Evolutionary conservation across 768 basidiomycete genomes (phyloP).

Genomic region (Russula emetica): DNA sequence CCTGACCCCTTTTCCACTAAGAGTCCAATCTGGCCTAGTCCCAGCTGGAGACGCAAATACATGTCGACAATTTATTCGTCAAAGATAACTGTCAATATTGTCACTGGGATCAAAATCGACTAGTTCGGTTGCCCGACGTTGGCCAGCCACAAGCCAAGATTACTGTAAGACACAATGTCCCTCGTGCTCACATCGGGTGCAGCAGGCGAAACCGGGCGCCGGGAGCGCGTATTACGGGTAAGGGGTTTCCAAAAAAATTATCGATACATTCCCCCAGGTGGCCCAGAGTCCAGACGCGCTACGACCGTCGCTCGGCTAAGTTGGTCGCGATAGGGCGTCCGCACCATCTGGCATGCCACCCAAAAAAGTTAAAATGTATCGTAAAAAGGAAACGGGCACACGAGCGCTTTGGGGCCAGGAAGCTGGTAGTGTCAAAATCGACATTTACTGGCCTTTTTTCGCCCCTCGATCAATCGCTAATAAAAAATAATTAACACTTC

Average conservation of each 20-base stretch:
- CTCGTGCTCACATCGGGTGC: neutral
- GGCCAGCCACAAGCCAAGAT: neutral
- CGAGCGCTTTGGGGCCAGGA: conserved; percentile 6
- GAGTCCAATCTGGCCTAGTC: no score
- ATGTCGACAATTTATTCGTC: neutral
- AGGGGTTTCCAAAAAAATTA: neutral
- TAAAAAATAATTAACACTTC: conserved; percentile 13
- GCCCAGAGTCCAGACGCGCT: neutral
- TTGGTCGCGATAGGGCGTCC: conserved; percentile 9
- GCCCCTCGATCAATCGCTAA: conserved; percentile 21
- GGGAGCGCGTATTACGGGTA: neutral
- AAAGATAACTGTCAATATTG: neutral
- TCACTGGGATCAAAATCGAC: neutral
- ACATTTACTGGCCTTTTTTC: conserved; percentile 7
- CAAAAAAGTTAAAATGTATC: conserved; percentile 14
- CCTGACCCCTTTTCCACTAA: neutral
- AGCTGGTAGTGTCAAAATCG: conserved; percentile 16
- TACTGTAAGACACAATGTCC: neutral
- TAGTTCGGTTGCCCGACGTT: neutral
- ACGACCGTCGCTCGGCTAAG: conserved; percentile 7
- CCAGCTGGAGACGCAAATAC: neutral
- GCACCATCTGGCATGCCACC: neutral
- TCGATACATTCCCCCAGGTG: neutral
- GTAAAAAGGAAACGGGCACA: conserved; percentile 18
- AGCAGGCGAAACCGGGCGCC: neutral